These are phyloP conservation scores for Termitomyces sp. DNA, from an alignment of 768 basidiomycete genomes.

Conservation along the genomic window DNA sequence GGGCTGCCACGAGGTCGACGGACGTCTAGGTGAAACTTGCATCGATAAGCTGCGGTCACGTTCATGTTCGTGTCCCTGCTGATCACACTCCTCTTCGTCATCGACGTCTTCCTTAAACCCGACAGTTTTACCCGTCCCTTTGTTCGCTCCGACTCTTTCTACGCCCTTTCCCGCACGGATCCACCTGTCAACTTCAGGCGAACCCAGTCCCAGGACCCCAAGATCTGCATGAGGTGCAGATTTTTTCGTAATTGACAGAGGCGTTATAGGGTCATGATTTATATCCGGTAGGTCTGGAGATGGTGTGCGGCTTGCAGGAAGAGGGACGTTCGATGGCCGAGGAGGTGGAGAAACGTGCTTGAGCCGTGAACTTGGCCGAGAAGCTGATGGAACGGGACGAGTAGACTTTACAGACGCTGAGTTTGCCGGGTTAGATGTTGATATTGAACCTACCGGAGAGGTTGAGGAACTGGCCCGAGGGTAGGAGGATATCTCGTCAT, in stretches of 20 bases:
- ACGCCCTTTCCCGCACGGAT: slow-evolving; percentile 34
- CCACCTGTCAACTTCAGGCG: slow-evolving; percentile 51
- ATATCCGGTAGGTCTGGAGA: slow-evolving; percentile 37
- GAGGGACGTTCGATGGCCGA: slow-evolving; percentile 7
- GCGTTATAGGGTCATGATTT: slow-evolving; percentile 26
- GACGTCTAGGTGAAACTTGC: slow-evolving; percentile 54
- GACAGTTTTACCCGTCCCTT: slow-evolving; percentile 12
- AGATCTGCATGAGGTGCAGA: slow-evolving; percentile 9
- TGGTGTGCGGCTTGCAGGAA: slow-evolving; percentile 27
- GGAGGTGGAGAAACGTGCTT: slow-evolving; percentile 17
- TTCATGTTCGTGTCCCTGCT: slow-evolving; percentile 20
- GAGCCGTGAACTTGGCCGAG: slow-evolving; percentile 25
- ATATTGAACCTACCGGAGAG: slow-evolving; percentile 8
- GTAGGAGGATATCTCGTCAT: not conserved
- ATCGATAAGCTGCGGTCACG: slow-evolving; percentile 38
- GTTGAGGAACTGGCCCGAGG: slow-evolving; percentile 7
- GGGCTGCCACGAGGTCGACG: slow-evolving; percentile 30
- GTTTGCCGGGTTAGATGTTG: slow-evolving; percentile 10
- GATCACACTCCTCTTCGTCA: slow-evolving; percentile 17
- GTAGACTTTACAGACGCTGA: slow-evolving; percentile 8
- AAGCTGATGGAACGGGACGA: slow-evolving; percentile 10
- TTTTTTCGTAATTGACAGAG: slow-evolving; percentile 21
- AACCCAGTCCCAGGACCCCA: slow-evolving; percentile 38
- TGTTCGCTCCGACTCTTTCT: not conserved
- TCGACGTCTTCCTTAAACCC: slow-evolving; percentile 8